Evolutionary conservation across 441 rosid genomes (phyloP), one percentile per base, ranked within the genome.

Genomic region (Aleurites moluccanus): DNA sequence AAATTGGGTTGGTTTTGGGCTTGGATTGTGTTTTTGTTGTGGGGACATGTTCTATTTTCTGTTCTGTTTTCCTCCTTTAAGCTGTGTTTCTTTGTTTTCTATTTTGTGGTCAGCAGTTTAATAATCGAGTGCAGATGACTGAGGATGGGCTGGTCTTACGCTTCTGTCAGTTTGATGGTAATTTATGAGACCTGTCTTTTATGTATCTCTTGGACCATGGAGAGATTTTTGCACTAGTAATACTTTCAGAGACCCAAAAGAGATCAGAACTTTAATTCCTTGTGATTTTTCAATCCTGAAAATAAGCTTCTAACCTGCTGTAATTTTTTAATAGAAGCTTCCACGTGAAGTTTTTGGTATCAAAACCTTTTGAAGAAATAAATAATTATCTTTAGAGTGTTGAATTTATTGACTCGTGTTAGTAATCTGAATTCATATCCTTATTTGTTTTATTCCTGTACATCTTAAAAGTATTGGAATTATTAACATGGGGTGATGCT

Each of bases 141-240:
- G 91, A 83, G 77, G 97, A 94, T 75, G 97, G 92, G 73, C 76
- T 92, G 82, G 67, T 88, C 73, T 57, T 92, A 47, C 87, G 89
- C 83, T 91, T 94, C 82, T 94, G 80, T 77, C 89, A 90, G 78
- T 87, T 92, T 78, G 97, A 94, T 73, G 94, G 98, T 94, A 90
- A 80, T 74, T 73, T 73, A 14, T 62, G 49, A 23, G 33, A 10
- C 15, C 57, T 53, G 9, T 52, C 64, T 49, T 64, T 18, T 42
- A 27, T 25, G 23, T 44, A 6, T 67, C 47, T 10, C 30, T 1
- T 70, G 78, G 13, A 47, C 15, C 33, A 14, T 18, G 8, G 20
- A 15, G 30, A 38, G 35, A 57, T 55, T 10, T 64, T 52, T 53
- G 50, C 35, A 15, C 50, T 50, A 15, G 3, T 40, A 63, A 33